A percentile compares a stretch with the other conserved stretches of the same genome.
Evolutionary conservation across 108 stramenopile species (phyloP).

Genomic region (Cyclotella distinguenda): DNA sequence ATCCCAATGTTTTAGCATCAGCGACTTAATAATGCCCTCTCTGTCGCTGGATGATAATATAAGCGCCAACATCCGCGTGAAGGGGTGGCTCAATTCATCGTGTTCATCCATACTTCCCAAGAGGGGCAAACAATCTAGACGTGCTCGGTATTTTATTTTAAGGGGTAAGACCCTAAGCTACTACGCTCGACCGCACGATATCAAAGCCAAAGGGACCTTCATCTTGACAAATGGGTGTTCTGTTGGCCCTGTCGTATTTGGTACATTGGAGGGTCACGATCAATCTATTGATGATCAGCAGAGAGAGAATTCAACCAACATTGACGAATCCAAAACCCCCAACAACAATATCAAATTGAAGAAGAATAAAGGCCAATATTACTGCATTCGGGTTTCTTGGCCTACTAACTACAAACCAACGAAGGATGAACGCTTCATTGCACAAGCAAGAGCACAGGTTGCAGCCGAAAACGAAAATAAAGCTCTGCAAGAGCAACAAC

Average conservation of each 20-base stretch:
- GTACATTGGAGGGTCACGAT: constrained; percentile 23
- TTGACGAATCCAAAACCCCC: background rate
- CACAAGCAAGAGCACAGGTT: constrained; percentile 41
- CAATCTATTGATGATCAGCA: background rate
- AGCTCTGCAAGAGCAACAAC: constrained; percentile 24
- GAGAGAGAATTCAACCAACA: background rate
- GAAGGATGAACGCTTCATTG: constrained; percentile 29
- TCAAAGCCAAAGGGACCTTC: constrained; percentile 53
- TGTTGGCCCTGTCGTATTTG: constrained; percentile 37
- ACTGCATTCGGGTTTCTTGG: constrained; percentile 44
- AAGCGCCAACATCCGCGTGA: constrained; percentile 18
- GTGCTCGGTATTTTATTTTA: constrained; percentile 42
- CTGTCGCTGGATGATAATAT: constrained; percentile 2
- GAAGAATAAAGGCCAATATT: constrained; percentile 38
- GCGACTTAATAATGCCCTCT: constrained; percentile 3
- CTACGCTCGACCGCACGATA: constrained; percentile 32
- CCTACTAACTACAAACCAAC: constrained; percentile 37
- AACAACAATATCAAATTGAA: constrained; percentile 24
- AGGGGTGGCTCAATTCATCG: constrained; percentile 41
- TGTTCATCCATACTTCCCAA: constrained; percentile 15
- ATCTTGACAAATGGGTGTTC: constrained; percentile 36
- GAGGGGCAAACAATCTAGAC: constrained; percentile 18
- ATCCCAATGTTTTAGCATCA: constrained; percentile 5
- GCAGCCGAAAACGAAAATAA: constrained; percentile 46
- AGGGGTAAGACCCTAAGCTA: constrained; percentile 41